Evolutionary conservation across 106 monocot genomes (phyloP).

Genomic region (Dendrobium officinale): DNA sequence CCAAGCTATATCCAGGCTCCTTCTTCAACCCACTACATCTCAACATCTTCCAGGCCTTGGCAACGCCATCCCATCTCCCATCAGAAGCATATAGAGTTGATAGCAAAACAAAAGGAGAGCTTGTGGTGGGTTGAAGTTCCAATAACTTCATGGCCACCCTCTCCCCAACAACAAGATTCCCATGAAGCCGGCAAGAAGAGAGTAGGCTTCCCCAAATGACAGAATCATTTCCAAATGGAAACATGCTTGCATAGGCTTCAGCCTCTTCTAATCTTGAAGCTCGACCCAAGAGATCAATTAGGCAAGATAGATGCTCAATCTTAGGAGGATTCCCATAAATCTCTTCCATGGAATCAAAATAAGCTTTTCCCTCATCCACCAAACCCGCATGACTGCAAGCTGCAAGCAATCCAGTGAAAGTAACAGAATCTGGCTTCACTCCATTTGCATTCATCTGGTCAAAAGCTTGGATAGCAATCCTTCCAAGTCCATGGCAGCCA

Average conservation of each 20-base stretch:
- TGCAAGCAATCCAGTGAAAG: conserved; percentile 44
- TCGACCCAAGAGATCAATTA: conserved; percentile 61
- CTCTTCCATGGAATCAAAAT: conserved; percentile 37
- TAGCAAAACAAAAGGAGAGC: conserved; percentile 56
- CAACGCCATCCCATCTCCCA: conserved; percentile 43
- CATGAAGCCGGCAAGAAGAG: conserved; percentile 51
- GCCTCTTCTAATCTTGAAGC: conserved; percentile 59
- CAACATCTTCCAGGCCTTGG: conserved; percentile 35
- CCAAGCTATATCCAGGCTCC: conserved; percentile 37
- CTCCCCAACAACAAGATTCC: conserved; percentile 31
- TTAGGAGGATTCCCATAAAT: conserved; percentile 17
- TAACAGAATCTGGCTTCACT: conserved; percentile 30
- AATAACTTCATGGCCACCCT: conserved; percentile 36
- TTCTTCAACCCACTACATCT: conserved; percentile 34
- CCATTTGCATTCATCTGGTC: conserved; percentile 29
- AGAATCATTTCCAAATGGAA: conserved; percentile 23
- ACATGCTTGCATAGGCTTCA: conserved; percentile 29
- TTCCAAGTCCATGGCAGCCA: conserved; percentile 43
- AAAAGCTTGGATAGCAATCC: conserved; percentile 28
- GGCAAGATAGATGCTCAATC: conserved; percentile 58
- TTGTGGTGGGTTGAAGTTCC: conserved; percentile 32
- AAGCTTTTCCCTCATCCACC: conserved; percentile 36
- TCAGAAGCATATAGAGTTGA: conserved; percentile 50
- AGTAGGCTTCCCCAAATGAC: conserved; percentile 59
- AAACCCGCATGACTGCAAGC: conserved; percentile 58